Base-by-base conservation (phyloP, 768 basidiomycete genomes). In the Tulasnella sp. region DNA sequence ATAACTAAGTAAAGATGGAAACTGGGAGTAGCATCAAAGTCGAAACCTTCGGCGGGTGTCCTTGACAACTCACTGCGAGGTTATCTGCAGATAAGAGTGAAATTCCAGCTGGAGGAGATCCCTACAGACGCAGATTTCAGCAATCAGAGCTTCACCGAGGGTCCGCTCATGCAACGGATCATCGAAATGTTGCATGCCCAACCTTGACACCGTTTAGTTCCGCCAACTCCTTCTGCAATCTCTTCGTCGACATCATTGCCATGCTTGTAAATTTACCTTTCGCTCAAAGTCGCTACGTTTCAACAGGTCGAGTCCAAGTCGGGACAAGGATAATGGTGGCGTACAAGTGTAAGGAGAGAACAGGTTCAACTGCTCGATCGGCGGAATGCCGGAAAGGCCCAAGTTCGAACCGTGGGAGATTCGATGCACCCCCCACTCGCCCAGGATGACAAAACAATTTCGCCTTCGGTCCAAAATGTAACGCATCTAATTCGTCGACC, bases 31-130 rank as follows among this genome's bases (percentile, higher is more conserved):
- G 38, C 18, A 62, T 52, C 40, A 27, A n/a, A n/a, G 56, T 14
- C 34, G 34, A n/a, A 27, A 48, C n/a, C 75, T 16, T 44, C 12
- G 46, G 75, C 38, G 14, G 75, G 24, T 24, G 24, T 19, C 24
- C 56, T n/a, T 36, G 39, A 27, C 62, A 42, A 62, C 68, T 44
- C 31, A 79, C 91, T 81, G 88, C 85, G 82, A 95, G 92, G 86
- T 95, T 91, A 76, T 95, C 93, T 5, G 94, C 93, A 76, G 89
- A 88, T 58, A 93, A 83, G 36, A 96, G 88, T 79, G 86, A 89
- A 82, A 96, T 94, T 48, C 95, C 94, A 56, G 71, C 56, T 48
- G 80, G 48, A 48, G 58, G 79, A 19, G 21, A 52, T 27, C 40
- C 68, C 27, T 75, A 42, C n/a, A 62, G 56, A 36, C 18, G 31